phyloP scores from a whole-genome alignment of 768 basidiomycete species.

The Ramaria sp. region DNA sequence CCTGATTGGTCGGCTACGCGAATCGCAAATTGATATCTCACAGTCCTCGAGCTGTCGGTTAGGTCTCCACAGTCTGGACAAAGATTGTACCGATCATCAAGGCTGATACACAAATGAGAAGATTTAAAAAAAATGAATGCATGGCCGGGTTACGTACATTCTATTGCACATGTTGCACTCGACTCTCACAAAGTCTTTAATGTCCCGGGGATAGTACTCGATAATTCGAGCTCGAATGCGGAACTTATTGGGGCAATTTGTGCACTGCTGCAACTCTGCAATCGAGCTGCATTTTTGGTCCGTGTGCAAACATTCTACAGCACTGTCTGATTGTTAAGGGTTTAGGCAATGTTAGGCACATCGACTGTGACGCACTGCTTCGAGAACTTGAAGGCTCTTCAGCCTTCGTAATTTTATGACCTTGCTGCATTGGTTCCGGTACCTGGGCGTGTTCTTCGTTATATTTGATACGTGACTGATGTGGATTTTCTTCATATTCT shows the following conservation, averaged over 20 bases:
- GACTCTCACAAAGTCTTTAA: slow-evolving; percentile 37
- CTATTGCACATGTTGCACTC: slow-evolving; percentile 43
- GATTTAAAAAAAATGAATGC: neutral
- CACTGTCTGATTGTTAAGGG: neutral
- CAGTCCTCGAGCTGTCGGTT: slow-evolving; percentile 37
- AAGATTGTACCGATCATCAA: slow-evolving; percentile 29
- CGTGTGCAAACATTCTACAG: slow-evolving; percentile 2
- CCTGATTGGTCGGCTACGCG: slow-evolving; percentile 41
- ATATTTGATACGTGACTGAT: neutral
- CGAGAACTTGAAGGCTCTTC: slow-evolving; percentile 7
- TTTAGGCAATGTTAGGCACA: neutral
- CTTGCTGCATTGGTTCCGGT: neutral
- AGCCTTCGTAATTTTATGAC: neutral
- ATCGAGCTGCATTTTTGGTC: slow-evolving; percentile 20
- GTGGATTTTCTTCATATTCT: neutral
- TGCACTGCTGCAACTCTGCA: slow-evolving; percentile 24
- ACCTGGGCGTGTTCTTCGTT: neutral
- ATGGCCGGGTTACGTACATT: slow-evolving; percentile 27
- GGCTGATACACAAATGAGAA: slow-evolving; percentile 22
- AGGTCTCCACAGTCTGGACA: slow-evolving; percentile 47
- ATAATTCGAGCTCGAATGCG: slow-evolving; percentile 38
- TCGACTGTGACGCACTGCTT: neutral
- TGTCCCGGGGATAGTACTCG: slow-evolving; percentile 44
- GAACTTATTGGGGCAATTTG: slow-evolving; percentile 28
- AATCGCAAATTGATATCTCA: slow-evolving; percentile 39